Evolutionary conservation across 1,139 yeast genomes (phyloP), one percentile per base, ranked within the genome.

Genomic region (Candida smagusa): DNA sequence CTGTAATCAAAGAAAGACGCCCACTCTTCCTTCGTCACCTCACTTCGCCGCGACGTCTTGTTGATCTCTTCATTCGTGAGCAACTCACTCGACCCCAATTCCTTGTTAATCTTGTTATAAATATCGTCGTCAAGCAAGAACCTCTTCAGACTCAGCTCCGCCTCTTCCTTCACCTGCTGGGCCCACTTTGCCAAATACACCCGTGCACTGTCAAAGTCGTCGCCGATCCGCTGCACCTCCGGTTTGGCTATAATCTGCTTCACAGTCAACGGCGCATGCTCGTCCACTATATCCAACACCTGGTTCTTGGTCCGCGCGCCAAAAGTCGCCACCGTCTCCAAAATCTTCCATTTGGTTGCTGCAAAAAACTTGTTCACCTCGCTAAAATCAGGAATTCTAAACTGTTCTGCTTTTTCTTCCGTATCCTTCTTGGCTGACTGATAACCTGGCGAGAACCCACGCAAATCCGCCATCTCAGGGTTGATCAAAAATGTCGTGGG

Each of bases 161-260:
- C 95, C 56, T 92, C 96, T 52, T 89, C 94, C 49, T 92, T 94
- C 21, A 92, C 95, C 29, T 89, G 89, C 52, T 88, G 77, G 0
- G 98, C 97, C 98, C 98, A 92, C 64, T 89, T 89, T 4, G 98
- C 97, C 43, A 92, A 68, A 57, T 89, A 92, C 3, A 89, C 85
- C 37, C 90, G 74, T 0, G 97, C 97, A 34, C 92, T 81, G 53
- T 90, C 97, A 56, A 89, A 92, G 46, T 92, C 98, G 47, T 88
- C 89, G 40, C 94, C 88, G 22, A 90, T 78, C 39, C 72, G 76
- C 49, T 73, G 76, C 4, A 90, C 95, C 50, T 89, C 95, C 0
- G 96, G 94, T 46, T 83, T 81, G 41, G 72, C 74, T 38, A 92
- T 66, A 44, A 86, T 59, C 40, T 77, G 77, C 46, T 78, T 77